Evolutionary conservation across 2,329 filamentous ascomycete genomes (phyloP).

Genomic region (Geosmithia flava): DNA sequence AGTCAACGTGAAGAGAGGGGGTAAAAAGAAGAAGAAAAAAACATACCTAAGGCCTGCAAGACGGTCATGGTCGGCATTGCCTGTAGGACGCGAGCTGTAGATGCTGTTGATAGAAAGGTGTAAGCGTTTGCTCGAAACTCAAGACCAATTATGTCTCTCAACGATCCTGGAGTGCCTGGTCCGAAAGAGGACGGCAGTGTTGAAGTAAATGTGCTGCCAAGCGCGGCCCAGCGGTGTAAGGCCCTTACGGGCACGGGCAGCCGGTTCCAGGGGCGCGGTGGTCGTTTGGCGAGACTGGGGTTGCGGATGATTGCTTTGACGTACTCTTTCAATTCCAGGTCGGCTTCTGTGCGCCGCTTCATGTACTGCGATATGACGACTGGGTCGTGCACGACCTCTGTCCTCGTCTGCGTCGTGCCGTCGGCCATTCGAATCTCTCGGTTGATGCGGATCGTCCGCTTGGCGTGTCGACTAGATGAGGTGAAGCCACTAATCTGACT

Average conservation of each 20-base stretch:
- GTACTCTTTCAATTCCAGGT: conserved; percentile 63
- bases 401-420: conserved; percentile 45
- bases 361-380: conserved; percentile 84
- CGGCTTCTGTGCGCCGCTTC: conserved; percentile 59
- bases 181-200: conserved; percentile 7
- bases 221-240: conserved; percentile 9
- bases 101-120: conserved; percentile 28
- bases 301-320: conserved; percentile 17
- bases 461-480: conserved; percentile 50
- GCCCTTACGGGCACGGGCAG: conserved; percentile 7
- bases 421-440: conserved; percentile 39
- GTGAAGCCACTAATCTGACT: conserved; percentile 65
- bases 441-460: conserved; percentile 61
- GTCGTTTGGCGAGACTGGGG: conserved; percentile 1
- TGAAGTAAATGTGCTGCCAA: conserved; percentile 5
- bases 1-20: no score
- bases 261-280: conserved; percentile 6
- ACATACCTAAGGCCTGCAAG: conserved; percentile 28
- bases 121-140: conserved; percentile 23
- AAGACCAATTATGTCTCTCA: conserved; percentile 17
- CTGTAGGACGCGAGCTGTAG: conserved; percentile 34
- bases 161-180: conserved; percentile 14
- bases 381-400: conserved; percentile 64
- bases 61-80: conserved; percentile 37
- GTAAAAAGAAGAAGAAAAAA: no score